Evolutionary conservation across 352 stramenopile genomes (phyloP), one percentile per base, ranked within the genome.

Genomic region (Pythium vanterpoolii): DNA sequence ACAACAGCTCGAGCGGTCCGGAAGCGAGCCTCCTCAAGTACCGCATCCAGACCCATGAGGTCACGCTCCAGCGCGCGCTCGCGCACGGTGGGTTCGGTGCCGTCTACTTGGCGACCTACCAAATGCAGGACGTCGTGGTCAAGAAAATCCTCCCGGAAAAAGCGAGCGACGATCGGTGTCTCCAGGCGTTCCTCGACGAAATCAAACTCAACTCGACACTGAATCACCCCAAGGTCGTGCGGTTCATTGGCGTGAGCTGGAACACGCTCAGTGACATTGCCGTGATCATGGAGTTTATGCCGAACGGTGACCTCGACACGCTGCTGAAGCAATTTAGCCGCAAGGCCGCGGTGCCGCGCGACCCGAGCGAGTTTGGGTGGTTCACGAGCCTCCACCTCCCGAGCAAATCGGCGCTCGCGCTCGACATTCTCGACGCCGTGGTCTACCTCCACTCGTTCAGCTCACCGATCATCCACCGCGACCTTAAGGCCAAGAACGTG

Each of bases 101-200:
- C 30, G 77, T 93, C 9, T 87, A 84, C 54, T 56, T 93, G 26
- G 84, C 81, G 0, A 74, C 57, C 9, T 89, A 90, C 61, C 72
- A 89, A 42, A 61, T 56, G 23, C 72, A 81, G 13, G 46, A 77
- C 1, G 75, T 95, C 8, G 83, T 90, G 16, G 73, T 95, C 19
- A 95, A 95, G 68, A 90, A 91, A 59, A 89, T 91, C 52, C 52
- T 95, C 18, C 85, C 85, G 0, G 85, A 95, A 44, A 91, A 90
- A 59, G 81, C 84, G 43, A 83, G 68, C 7, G 84, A 95, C 51
- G 79, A 92, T 51, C 73, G 74, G 10, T 84, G 70, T 54, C 64
- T 95, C 14, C 72, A 70, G 23, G 77, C 73, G 1, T 95, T 95
- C 50, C 72, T 93, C 46, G 81, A 89, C 11, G 86, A 95, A 66